These are phyloP conservation scores for Cryptosporidium canis DNA, from an alignment of 169 alveolate genomes.

Conservation along the genomic window DNA sequence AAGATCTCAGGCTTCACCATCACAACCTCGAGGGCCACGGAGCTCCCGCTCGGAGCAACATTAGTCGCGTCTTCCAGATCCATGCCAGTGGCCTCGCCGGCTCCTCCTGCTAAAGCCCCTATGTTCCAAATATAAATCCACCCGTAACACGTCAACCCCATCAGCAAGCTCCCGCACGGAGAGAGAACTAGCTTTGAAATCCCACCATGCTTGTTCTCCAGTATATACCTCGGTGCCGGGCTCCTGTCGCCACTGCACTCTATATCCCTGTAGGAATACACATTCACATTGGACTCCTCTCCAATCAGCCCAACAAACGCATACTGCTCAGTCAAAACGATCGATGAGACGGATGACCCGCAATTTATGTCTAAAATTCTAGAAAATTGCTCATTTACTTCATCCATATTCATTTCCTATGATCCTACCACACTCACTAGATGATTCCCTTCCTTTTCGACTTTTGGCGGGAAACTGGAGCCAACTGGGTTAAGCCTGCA, in stretches of 20 bases:
- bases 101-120: background rate
- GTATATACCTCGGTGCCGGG: background rate
- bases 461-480: background rate
- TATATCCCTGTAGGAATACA: background rate
- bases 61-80: background rate
- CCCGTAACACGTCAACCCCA: conserved; percentile 69
- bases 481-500: no score
- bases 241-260: background rate
- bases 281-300: conserved; percentile 52
- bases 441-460: background rate
- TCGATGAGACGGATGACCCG: conserved; percentile 23
- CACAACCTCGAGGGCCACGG: background rate
- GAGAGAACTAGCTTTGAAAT: conserved; percentile 25
- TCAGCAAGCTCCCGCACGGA: conserved; percentile 15
- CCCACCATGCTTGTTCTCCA: conserved; percentile 71
- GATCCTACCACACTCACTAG: no score
- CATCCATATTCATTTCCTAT: background rate
- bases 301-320: conserved; percentile 44
- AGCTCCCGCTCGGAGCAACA: background rate
- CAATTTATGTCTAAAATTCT: conserved; percentile 11
- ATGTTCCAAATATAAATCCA: conserved; percentile 68
- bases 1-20: conserved; percentile 7
- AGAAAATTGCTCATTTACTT: background rate
- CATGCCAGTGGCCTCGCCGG: background rate
- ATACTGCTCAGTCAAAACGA: conserved; percentile 6